phyloP scores from a whole-genome alignment of 345 rosid genomes.

The Bruguiera sexangula region DNA sequence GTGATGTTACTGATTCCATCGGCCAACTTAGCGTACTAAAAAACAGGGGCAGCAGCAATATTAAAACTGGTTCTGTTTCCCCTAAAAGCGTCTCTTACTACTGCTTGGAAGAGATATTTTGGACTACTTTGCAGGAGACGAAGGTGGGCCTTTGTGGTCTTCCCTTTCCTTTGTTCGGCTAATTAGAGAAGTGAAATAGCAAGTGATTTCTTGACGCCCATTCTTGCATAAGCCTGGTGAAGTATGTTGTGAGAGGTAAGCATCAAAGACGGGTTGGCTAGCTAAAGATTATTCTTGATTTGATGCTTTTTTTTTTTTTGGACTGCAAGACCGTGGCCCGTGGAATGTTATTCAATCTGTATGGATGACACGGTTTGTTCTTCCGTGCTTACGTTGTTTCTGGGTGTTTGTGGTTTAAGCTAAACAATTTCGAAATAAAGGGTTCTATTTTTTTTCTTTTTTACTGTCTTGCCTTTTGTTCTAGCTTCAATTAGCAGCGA shows the following conservation, averaged over 20 bases:
- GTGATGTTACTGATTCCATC: slow-evolving; percentile 11
- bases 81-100: no score
- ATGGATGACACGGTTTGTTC: not conserved
- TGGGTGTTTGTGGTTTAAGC: not conserved
- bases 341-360: not conserved
- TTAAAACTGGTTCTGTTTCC: not conserved
- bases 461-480: not conserved
- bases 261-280: not conserved
- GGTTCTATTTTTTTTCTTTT: not conserved
- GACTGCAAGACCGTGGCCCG: no score
- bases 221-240: slow-evolving; percentile 7
- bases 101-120: not conserved
- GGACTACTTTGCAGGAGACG: not conserved
- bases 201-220: slow-evolving; percentile 20
- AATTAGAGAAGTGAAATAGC: slow-evolving; percentile 3
- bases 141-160: not conserved
- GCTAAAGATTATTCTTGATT: no score
- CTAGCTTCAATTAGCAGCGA: slow-evolving; percentile 1
- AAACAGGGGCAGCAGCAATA: not conserved
- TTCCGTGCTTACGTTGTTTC: not conserved
- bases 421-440: not conserved
- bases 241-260: slow-evolving; percentile 20
- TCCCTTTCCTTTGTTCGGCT: not conserved
- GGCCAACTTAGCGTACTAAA: not conserved
- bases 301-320: no score